Evolutionary conservation across 805 yeast species (phyloP).

Genomic region (Metschnikowia hibisci): DNA sequence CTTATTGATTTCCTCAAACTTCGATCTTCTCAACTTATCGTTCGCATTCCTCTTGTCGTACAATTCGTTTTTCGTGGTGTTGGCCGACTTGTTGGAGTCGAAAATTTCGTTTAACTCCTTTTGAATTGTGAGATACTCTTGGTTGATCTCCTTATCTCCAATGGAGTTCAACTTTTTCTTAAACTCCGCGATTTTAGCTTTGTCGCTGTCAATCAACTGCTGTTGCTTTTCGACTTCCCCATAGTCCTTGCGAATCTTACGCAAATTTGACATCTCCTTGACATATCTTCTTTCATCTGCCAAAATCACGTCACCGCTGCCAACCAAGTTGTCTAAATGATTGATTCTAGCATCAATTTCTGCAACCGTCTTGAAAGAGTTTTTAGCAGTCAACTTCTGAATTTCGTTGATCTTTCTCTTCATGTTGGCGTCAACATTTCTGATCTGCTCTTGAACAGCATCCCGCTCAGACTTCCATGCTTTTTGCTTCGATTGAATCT

Average conservation of each 20-base stretch:
- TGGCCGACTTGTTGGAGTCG: constrained; percentile 53
- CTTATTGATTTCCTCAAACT: constrained; percentile 62
- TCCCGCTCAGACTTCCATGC: constrained; percentile 46
- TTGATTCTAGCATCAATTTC: constrained; percentile 67
- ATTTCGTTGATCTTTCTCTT: constrained; percentile 76
- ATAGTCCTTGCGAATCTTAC: constrained; percentile 78
- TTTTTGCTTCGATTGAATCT: constrained; percentile 43
- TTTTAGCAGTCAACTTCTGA: constrained; percentile 65
- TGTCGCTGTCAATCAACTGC: constrained; percentile 74
- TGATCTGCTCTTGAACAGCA: constrained; percentile 66
- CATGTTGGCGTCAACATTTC: constrained; percentile 60
- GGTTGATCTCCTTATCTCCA: constrained; percentile 62
- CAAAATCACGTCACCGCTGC: constrained; percentile 73
- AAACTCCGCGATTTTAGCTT: constrained; percentile 68
- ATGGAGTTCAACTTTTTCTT: constrained; percentile 59
- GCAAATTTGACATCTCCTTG: constrained; percentile 79
- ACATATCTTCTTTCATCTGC: constrained; percentile 86
- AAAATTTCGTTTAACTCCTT: constrained; percentile 66
- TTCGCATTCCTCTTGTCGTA: constrained; percentile 63
- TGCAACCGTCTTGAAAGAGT: constrained; percentile 59
- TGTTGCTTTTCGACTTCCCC: constrained; percentile 70
- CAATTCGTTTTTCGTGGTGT: constrained; percentile 62
- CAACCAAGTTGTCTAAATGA: constrained; percentile 68
- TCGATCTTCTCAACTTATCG: constrained; percentile 63
- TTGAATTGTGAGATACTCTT: constrained; percentile 64